A percentile compares a stretch with the other conserved stretches of the same genome.
phyloP scores from a whole-genome alignment of 208 protist genomes.

The Leishmania mexicana region DNA sequence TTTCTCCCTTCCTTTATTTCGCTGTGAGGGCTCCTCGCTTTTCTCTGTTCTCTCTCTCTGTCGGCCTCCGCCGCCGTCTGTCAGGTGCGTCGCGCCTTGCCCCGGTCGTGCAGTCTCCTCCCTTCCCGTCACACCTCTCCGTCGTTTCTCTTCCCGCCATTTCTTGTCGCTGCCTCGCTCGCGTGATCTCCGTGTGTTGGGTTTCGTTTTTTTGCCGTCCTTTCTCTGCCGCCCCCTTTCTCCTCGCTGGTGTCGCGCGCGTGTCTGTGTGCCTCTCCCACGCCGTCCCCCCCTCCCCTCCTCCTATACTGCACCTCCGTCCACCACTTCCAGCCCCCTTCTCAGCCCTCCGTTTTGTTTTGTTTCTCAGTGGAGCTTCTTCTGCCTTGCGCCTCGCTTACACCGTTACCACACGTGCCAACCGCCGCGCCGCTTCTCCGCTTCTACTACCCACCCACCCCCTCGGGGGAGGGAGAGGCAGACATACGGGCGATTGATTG shows the following conservation, averaged over 20 bases:
- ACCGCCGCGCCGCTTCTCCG: neutral
- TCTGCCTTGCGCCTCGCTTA: neutral
- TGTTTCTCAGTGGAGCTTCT: neutral
- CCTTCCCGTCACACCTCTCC: neutral
- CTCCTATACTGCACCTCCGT: neutral
- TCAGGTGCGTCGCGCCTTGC: neutral
- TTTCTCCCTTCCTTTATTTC: neutral
- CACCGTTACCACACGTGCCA: neutral
- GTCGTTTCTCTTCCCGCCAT: neutral
- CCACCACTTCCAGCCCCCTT: neutral
- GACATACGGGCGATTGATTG: neutral
- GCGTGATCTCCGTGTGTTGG: neutral
- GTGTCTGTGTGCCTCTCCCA: neutral
- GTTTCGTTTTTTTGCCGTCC: conserved; percentile 4
- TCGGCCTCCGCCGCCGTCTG: neutral
- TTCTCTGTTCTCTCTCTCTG: neutral
- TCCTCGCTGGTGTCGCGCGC: neutral
- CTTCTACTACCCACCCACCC: neutral
- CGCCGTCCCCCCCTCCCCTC: neutral
- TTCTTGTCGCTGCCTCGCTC: neutral
- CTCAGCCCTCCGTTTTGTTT: conserved; percentile 5
- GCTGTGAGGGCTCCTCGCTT: neutral
- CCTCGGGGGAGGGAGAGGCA: neutral
- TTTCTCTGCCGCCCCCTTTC: neutral
- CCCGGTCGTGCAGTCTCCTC: neutral